A percentile compares a stretch with the other conserved stretches of the same genome.
Evolutionary conservation across 352 stramenopile genomes (phyloP).

Genomic region (Lagenidium sp.): DNA sequence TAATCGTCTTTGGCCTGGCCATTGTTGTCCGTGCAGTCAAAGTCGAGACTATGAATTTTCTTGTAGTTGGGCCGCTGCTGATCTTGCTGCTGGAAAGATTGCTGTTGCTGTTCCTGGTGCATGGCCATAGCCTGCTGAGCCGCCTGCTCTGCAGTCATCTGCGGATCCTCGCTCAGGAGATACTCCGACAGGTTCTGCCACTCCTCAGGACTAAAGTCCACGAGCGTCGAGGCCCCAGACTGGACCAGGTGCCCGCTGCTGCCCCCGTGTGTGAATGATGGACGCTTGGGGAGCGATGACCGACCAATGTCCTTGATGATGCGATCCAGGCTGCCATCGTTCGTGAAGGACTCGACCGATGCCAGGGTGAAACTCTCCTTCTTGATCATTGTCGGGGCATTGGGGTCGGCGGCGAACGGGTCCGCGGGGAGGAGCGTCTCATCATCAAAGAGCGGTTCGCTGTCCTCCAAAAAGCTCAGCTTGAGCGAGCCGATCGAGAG

Average conservation of each 20-base stretch:
- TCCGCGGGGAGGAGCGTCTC: conserved; percentile 38
- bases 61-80: conserved; percentile 27
- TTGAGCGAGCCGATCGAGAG: conserved; percentile 64
- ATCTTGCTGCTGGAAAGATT: conserved; percentile 2
- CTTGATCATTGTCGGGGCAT: conserved; percentile 18
- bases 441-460: conserved; percentile 55
- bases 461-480: conserved; percentile 62
- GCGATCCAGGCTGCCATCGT: conserved; percentile 62
- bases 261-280: conserved; percentile 18
- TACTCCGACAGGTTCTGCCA: conserved; percentile 70
- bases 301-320: conserved; percentile 73
- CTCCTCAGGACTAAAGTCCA: conserved; percentile 64
- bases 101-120: conserved; percentile 2
- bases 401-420: background rate
- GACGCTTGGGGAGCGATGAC: conserved; percentile 38
- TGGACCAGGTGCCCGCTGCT: conserved; percentile 19
- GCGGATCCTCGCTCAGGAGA: conserved; percentile 36
- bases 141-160: background rate
- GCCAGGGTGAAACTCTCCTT: conserved; percentile 62
- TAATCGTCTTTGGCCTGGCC: conserved; percentile 30
- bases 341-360: conserved; percentile 62
- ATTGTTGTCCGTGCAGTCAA: conserved; percentile 33
- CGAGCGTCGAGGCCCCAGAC: conserved; percentile 26
- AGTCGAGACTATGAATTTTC: conserved; percentile 76
- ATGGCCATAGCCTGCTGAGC: conserved; percentile 5